Base-by-base conservation (phyloP, 1,284 basidiomycete genomes). In the Chalciporus sp. region DNA sequence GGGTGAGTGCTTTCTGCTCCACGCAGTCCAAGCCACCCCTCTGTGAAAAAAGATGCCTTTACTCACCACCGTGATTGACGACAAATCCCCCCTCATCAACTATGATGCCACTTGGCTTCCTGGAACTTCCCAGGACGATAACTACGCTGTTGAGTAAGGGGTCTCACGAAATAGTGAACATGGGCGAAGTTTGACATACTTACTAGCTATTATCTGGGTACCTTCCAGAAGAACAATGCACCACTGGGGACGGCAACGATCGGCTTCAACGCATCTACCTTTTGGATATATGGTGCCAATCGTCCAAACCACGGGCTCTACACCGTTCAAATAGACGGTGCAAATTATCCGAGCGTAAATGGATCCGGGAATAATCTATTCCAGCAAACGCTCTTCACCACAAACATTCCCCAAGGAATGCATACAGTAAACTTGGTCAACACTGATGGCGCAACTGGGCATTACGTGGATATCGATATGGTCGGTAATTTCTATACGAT, bases 261-360 rank as follows among this genome's bases (percentile, higher is more conserved):
- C 52, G 62, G 52, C 26, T 76, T 76, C 57, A 73, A 68, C 33
- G 75, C 68, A 12, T 69, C 67, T 8, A 55, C 64, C 6, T 49
- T 74, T 28, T 66, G 62, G 58, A 62, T 74, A 37, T 72, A 64
- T 49, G 73, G 73, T 28, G 63, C 67, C 33, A 69, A 66, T 49
- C 59, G 69, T 48, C 26, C 46, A 9, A 63, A 62, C 46, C 69
- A 73, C 41, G 71, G 72, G 2, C 51, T 61, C 1, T 75, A 68
- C 46, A 64, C 60, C 16, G 57, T 74, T 10, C 55, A 61, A 35
- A 44, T 74, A 7, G 72, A 73, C 46, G 52, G 54, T 27, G 40
- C 19, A 7, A 60, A 5, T 41, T 56, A 29, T 14, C 31, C 60
- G 3, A 49, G 37, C 4, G 28, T 49, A 42, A 58, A 61, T 39